These are phyloP conservation scores for Chytriomyces sp. DNA, from an alignment of 192 early-diverging fungal species.

Conservation along the genomic window DNA sequence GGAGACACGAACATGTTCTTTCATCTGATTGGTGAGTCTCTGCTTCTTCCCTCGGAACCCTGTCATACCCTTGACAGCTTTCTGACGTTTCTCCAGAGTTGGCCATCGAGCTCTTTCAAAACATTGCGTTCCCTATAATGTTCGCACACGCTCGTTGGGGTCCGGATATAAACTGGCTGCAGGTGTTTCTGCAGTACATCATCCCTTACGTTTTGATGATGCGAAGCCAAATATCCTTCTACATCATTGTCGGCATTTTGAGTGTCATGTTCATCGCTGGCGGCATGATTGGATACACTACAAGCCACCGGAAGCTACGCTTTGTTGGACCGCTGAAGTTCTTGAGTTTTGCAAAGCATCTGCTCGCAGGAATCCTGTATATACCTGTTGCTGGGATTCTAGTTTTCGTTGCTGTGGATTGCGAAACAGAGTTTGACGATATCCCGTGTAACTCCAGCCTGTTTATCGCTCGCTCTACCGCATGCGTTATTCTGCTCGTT, in stretches of 20 bases:
- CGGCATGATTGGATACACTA: slow-evolving; percentile 17
- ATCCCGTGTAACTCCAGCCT: background rate
- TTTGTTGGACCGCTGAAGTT: slow-evolving; percentile 36
- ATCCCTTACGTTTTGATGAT: slow-evolving; percentile 37
- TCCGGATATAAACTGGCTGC: slow-evolving; percentile 41
- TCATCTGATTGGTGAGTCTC: slow-evolving; percentile 7
- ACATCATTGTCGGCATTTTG: background rate
- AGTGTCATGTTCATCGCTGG: background rate
- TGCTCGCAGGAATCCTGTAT: background rate
- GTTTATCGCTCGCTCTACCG: slow-evolving; percentile 9
- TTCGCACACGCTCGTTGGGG: slow-evolving; percentile 41
- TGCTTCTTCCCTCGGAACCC: background rate
- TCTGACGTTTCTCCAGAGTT: slow-evolving; percentile 8
- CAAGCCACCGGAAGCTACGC: slow-evolving; percentile 22
- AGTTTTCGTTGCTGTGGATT: background rate
- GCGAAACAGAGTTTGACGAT: background rate
- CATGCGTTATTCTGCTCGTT: background rate
- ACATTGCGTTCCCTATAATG: slow-evolving; percentile 40
- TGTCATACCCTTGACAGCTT: background rate
- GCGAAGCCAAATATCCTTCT: background rate
- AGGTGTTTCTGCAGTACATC: slow-evolving; percentile 11
- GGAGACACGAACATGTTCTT: slow-evolving; percentile 23
- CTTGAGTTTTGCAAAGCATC: slow-evolving; percentile 20
- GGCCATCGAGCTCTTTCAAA: slow-evolving; percentile 48
- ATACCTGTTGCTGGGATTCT: background rate